Conservation (phyloP, 2,329 filamentous ascomycete species). For the Thermoascus crustaceus region DNA sequence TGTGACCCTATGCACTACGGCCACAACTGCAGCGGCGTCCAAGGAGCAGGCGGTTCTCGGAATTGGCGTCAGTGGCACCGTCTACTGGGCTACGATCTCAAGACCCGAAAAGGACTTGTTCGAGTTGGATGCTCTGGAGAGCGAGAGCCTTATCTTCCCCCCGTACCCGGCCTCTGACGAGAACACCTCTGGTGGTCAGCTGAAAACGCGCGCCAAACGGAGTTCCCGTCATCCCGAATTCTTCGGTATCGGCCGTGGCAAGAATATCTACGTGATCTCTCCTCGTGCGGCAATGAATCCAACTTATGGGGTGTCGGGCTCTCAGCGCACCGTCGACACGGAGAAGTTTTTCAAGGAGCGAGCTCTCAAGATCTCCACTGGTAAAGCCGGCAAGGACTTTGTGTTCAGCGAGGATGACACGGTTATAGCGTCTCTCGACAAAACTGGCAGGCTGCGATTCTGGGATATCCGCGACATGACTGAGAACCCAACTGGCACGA, state of each 20-base stretch:
- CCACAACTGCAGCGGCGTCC: constrained; percentile 43
- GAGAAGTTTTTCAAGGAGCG: constrained; percentile 81
- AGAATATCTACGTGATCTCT: constrained; percentile 84
- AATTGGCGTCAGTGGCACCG: constrained; percentile 86
- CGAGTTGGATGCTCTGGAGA: constrained; percentile 69
- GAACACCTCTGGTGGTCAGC: constrained; percentile 79
- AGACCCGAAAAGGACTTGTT: constrained; percentile 71
- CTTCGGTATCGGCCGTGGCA: constrained; percentile 91
- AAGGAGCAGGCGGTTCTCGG: constrained; percentile 78
- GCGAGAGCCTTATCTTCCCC: constrained; percentile 80
- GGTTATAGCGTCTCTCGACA: constrained; percentile 89
- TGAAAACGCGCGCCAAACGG: constrained; percentile 90
- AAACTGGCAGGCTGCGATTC: constrained; percentile 92
- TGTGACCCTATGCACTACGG: constrained; percentile 68
- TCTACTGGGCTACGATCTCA: constrained; percentile 87
- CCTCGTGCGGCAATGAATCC: constrained; percentile 47
- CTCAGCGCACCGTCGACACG: constrained; percentile 63
- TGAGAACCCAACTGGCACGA: constrained; percentile 37
- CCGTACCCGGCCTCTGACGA: constrained; percentile 79
- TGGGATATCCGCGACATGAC: constrained; percentile 88
- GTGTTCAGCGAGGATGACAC: constrained; percentile 95
- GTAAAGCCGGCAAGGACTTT: constrained; percentile 97
- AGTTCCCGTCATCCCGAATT: constrained; percentile 85
- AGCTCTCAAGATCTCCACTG: constrained; percentile 87
- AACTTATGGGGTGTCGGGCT: constrained; percentile 43